Evolutionary conservation across 495 filamentous ascomycete genomes (phyloP).

Genomic region (Aspergillus bridgeri): DNA sequence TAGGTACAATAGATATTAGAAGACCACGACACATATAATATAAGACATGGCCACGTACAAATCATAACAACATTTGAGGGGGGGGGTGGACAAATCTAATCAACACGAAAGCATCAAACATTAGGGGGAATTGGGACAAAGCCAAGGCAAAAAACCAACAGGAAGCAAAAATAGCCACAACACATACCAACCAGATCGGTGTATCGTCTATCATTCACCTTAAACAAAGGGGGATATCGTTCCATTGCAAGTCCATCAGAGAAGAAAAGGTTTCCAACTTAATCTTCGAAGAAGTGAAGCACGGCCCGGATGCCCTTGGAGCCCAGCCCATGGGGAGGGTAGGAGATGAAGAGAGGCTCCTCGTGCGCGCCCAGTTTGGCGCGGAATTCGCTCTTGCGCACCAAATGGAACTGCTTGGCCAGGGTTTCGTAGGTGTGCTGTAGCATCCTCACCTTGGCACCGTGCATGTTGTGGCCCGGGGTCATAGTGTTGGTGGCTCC

Average conservation of each 20-base stretch:
- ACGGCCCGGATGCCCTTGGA: constrained; percentile 71
- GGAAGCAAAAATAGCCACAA: constrained; percentile 4
- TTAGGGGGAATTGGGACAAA: constrained; percentile 24
- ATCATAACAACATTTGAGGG: neutral
- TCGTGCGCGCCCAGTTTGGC: constrained; percentile 78
- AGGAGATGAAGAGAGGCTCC: constrained; percentile 76
- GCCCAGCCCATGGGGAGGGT: constrained; percentile 75
- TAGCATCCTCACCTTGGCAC: constrained; percentile 68
- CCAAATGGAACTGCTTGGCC: constrained; percentile 71
- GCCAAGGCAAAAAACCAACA: neutral
- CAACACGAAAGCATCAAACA: constrained; percentile 10
- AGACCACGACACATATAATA: neutral
- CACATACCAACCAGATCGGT: neutral
- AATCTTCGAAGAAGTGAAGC: constrained; percentile 80
- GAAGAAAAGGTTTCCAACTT: constrained; percentile 5
- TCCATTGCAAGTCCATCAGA: neutral
- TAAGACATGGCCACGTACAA: neutral
- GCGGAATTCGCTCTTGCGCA: constrained; percentile 80
- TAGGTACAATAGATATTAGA: neutral
- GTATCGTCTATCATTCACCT: neutral
- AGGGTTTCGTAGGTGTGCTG: constrained; percentile 73
- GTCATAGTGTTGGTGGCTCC: constrained; percentile 65
- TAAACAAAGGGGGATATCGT: neutral
- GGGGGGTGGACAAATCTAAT: neutral
- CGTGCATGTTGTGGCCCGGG: constrained; percentile 71